Conservation (phyloP, 129 eudicot species). For the Heracleum sosnowskyi region DNA sequence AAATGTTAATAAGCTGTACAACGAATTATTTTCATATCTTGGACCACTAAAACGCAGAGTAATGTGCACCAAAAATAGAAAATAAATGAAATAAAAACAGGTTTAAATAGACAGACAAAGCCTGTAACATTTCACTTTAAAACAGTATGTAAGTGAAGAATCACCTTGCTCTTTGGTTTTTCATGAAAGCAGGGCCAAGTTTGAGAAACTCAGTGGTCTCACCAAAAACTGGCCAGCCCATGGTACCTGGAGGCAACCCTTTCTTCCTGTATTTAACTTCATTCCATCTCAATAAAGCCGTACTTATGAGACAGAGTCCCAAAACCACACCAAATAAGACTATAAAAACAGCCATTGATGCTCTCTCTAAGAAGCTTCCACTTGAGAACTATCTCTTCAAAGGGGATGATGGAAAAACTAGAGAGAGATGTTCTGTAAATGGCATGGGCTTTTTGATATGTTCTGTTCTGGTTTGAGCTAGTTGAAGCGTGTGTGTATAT, state of each 20-base stretch:
- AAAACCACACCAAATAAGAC: slow-evolving; percentile 44
- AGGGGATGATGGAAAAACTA: slow-evolving; percentile 7
- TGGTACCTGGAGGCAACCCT: slow-evolving; percentile 96
- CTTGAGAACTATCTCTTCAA: slow-evolving; percentile 1
- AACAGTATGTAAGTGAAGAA: neutral
- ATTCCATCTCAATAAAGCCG: slow-evolving; percentile 83
- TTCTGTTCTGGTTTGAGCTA: slow-evolving; percentile 21
- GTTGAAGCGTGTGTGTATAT: slow-evolving; percentile 43
- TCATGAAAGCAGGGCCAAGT: slow-evolving; percentile 94
- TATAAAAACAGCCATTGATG: slow-evolving; percentile 61
- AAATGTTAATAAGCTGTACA: neutral
- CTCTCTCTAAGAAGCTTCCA: slow-evolving; percentile 30
- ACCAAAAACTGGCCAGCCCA: slow-evolving; percentile 99
- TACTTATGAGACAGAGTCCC: slow-evolving; percentile 54
- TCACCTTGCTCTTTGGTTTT: slow-evolving; percentile 95
- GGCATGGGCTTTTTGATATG: slow-evolving; percentile 21
- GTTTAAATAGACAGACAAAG: slow-evolving; percentile 7
- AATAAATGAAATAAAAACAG: neutral
- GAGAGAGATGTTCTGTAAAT: slow-evolving; percentile 18
- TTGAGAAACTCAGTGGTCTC: slow-evolving; percentile 94
- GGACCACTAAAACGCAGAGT: neutral
- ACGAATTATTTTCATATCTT: neutral
- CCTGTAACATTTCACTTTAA: neutral
- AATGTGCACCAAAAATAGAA: slow-evolving; percentile 1
- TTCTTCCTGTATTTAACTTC: slow-evolving; percentile 74